Conservation (phyloP, 2,329 filamentous ascomycete genomes). For the Juglanconis juglandina region DNA sequence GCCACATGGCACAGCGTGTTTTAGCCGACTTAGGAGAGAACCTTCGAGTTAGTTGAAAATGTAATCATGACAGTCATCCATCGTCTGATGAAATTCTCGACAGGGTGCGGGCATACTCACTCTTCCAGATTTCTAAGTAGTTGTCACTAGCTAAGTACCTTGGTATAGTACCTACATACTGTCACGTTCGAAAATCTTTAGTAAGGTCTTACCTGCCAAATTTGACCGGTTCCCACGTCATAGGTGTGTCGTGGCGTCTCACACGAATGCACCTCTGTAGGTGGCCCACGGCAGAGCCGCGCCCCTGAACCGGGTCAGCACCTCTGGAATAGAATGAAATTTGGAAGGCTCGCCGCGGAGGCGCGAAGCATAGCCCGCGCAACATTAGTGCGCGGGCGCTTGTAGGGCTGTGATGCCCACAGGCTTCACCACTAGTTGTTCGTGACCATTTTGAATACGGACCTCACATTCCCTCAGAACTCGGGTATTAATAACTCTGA, state of each 20-base stretch:
- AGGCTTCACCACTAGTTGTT: too few relatives aligned
- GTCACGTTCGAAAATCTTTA: background rate
- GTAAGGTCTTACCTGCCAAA: background rate
- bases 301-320: background rate
- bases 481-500: too few relatives aligned
- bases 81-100: too few relatives aligned
- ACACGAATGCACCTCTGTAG: background rate
- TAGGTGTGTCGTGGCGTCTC: background rate
- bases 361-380: too few relatives aligned
- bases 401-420: too few relatives aligned
- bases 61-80: background rate
- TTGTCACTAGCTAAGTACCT: background rate
- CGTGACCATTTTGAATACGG: too few relatives aligned
- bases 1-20: background rate
- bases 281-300: background rate
- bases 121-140: background rate
- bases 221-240: background rate
- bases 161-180: background rate
- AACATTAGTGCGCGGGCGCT: too few relatives aligned
- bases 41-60: background rate
- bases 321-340: too few relatives aligned
- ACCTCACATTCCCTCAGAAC: too few relatives aligned
- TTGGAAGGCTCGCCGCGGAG: too few relatives aligned
- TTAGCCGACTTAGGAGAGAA: background rate
- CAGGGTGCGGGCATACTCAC: too few relatives aligned